These are phyloP conservation scores for Coprinopsis strossmayeri DNA, from an alignment of 768 basidiomycete species.

Conservation along the genomic window DNA sequence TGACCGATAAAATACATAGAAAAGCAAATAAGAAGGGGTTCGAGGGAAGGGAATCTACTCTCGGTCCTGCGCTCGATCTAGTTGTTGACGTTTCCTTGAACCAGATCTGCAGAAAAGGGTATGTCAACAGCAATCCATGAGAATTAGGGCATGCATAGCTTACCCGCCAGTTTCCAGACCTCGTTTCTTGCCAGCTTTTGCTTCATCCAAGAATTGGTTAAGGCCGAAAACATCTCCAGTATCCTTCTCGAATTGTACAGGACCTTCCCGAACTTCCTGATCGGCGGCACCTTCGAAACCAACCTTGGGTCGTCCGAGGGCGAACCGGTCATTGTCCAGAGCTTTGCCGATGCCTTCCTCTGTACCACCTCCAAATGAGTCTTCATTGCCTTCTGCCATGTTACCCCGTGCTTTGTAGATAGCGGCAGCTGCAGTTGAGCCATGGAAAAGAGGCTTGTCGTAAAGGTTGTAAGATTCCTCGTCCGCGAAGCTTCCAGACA, in stretches of 20 bases:
- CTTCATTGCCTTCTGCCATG: constrained; percentile 79
- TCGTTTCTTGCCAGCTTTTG: constrained; percentile 90
- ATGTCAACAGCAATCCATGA: neutral
- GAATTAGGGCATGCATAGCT: constrained; percentile 19
- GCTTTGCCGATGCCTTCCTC: constrained; percentile 92
- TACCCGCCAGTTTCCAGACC: constrained; percentile 74
- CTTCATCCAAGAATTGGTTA: constrained; percentile 95
- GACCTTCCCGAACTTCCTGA: constrained; percentile 83
- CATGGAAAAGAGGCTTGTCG: constrained; percentile 93
- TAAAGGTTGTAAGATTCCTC: constrained; percentile 94
- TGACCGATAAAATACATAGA: constrained; percentile 8
- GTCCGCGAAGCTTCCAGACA: constrained; percentile 75
- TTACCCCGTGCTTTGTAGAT: constrained; percentile 96
- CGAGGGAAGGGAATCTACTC: constrained; percentile 20
- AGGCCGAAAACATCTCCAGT: constrained; percentile 94
- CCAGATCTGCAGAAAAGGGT: constrained; percentile 32
- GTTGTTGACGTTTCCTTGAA: constrained; percentile 63
- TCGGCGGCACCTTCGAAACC: constrained; percentile 91
- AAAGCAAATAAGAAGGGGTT: constrained; percentile 8
- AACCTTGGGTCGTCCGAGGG: constrained; percentile 72
- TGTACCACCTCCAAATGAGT: constrained; percentile 90
- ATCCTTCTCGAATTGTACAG: constrained; percentile 99
- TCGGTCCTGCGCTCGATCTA: constrained; percentile 49
- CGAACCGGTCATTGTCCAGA: constrained; percentile 90
- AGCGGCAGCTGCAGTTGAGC: constrained; percentile 96